Evolutionary conservation across 306 rosid species (phyloP).

Genomic region (Prunus mume): DNA sequence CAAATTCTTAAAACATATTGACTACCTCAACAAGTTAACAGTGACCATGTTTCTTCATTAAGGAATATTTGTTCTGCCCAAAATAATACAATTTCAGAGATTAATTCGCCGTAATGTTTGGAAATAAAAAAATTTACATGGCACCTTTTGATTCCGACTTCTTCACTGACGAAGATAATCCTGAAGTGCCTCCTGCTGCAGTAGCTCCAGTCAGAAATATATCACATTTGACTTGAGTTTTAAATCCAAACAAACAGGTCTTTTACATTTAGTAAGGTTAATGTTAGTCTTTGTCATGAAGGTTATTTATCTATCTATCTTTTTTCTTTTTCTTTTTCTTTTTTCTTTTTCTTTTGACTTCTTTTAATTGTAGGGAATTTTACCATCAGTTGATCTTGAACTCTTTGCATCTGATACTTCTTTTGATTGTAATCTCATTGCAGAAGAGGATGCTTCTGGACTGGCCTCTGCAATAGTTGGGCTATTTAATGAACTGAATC

Average conservation of each 20-base stretch:
- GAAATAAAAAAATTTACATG: background rate
- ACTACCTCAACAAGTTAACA: too few species aligned
- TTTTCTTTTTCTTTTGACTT: too few species aligned
- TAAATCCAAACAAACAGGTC: too few species aligned
- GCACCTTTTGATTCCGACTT: background rate
- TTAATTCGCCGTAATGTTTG: background rate
- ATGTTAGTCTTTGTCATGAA: too few species aligned
- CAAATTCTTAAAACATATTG: background rate
- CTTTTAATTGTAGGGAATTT: background rate
- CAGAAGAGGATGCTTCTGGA: slow-evolving; percentile 5
- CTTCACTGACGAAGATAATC: background rate
- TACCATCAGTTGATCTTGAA: background rate
- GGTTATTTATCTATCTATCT: too few species aligned
- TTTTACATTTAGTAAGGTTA: too few species aligned
- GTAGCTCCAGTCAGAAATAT: background rate
- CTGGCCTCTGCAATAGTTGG: slow-evolving; percentile 3
- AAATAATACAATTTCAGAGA: too few species aligned
- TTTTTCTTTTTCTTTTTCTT: too few species aligned
- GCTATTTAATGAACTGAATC: background rate
- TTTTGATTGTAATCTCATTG: background rate
- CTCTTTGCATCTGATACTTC: background rate
- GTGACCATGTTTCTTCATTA: too few species aligned
- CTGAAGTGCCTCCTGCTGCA: background rate
- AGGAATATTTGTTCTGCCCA: too few species aligned
- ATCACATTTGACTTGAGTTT: background rate